A percentile compares a stretch with the other conserved stretches of the same genome.
Evolutionary conservation across 139 green algal species (phyloP).

Genomic region (Chlorella ohadii): DNA sequence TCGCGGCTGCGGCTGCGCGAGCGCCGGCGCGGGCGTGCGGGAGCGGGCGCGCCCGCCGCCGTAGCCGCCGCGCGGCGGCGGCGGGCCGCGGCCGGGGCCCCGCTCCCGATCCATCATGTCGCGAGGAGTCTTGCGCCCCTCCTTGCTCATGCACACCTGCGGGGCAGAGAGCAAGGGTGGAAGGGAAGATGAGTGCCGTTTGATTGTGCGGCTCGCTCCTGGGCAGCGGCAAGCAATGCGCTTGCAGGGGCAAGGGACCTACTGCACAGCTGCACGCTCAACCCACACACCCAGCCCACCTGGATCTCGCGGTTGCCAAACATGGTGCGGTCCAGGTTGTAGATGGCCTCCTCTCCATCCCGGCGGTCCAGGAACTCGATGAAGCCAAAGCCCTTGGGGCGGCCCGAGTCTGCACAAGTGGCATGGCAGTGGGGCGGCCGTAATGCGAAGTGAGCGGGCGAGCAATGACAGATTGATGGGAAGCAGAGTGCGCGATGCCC

Average conservation of each 20-base stretch:
- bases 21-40: neutral
- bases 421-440: too few relatives aligned
- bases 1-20: neutral
- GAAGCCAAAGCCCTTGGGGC: conserved; percentile 85
- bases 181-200: too few relatives aligned
- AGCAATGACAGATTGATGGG: too few relatives aligned
- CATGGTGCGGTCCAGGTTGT: conserved; percentile 65
- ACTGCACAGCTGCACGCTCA: too few relatives aligned
- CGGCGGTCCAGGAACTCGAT: conserved; percentile 78
- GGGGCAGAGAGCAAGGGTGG: too few relatives aligned
- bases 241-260: too few relatives aligned
- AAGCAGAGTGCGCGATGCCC: too few relatives aligned
- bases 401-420: conserved; percentile 50
- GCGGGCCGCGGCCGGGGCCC: neutral
- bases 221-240: too few relatives aligned
- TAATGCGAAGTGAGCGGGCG: too few relatives aligned
- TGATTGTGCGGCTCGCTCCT: too few relatives aligned
- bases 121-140: conserved; percentile 79
- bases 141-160: conserved; percentile 65
- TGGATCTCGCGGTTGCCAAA: conserved; percentile 69
- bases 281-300: neutral
- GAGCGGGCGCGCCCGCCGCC: neutral
- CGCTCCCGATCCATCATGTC: conserved; percentile 69
- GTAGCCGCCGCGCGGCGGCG: neutral
- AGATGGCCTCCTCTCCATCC: conserved; percentile 83